Percentiles rank a stretch among this genome's conserved stretches.
These are phyloP conservation scores for Thelonectria olida DNA, from an alignment of 2,329 filamentous ascomycete genomes.

Conservation along the genomic window DNA sequence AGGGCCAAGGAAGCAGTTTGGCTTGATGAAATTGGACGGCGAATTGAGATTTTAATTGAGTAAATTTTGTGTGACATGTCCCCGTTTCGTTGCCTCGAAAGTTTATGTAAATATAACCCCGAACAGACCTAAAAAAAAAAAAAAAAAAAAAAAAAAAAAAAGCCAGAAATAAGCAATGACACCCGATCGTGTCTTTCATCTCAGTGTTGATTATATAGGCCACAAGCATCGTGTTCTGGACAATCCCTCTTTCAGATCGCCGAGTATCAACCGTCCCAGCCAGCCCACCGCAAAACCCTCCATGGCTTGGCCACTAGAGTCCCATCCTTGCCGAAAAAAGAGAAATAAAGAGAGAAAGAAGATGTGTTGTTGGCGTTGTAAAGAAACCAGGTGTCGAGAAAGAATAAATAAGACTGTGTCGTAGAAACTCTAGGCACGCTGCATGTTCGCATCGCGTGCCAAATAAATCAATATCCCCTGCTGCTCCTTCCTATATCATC, in stretches of 20 bases:
- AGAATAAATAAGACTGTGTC: constrained; percentile 2
- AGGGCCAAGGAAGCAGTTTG: no score
- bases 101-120: constrained; percentile 25
- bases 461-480: constrained; percentile 14
- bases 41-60: no score
- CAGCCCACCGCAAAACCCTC: not conserved
- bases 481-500: constrained; percentile 34
- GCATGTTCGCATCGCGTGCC: constrained; percentile 25
- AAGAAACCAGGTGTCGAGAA: not conserved
- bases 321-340: constrained; percentile 1
- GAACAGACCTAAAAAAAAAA: constrained; percentile 7
- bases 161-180: constrained; percentile 19
- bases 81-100: constrained; percentile 22
- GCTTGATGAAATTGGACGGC: no score
- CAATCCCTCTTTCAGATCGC: not conserved
- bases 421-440: constrained; percentile 28
- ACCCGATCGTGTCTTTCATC: constrained; percentile 2
- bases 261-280: constrained; percentile 4
- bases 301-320: not conserved
- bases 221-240: constrained; percentile 1
- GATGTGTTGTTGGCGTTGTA: constrained; percentile 11
- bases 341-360: constrained; percentile 25
- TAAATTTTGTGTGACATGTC: constrained; percentile 17
- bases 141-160: no score
- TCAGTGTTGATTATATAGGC: constrained; percentile 13